A percentile compares a stretch with the other conserved stretches of the same genome.
Evolutionary conservation across 2,329 filamentous ascomycete species (phyloP).

Genomic region (Hypoxylon sp.): DNA sequence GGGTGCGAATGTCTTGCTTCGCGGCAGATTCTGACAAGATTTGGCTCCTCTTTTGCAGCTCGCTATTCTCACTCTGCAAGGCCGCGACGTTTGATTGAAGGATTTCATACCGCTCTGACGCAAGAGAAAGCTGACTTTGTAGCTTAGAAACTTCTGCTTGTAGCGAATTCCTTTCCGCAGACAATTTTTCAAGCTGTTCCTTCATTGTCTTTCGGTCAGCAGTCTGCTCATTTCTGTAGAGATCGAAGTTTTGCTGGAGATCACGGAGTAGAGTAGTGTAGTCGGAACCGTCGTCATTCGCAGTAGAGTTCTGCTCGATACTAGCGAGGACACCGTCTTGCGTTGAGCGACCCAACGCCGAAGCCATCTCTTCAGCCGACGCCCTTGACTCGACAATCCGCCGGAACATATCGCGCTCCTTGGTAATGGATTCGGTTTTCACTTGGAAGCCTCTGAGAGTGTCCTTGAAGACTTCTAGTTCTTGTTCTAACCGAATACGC

Average conservation of each 20-base stretch:
- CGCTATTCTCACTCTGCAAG: constrained; percentile 84
- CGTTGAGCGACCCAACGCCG: constrained; percentile 78
- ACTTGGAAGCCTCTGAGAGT: constrained; percentile 85
- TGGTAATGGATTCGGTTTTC: constrained; percentile 91
- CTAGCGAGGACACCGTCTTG: constrained; percentile 70
- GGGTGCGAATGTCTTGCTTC: constrained; percentile 89
- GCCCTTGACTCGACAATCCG: constrained; percentile 85
- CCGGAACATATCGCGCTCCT: constrained; percentile 97
- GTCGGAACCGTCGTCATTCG: constrained; percentile 70
- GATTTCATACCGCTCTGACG: constrained; percentile 88
- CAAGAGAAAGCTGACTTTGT: constrained; percentile 83
- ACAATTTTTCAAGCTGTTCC: constrained; percentile 84
- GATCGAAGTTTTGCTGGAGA: constrained; percentile 89
- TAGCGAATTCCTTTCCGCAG: constrained; percentile 83
- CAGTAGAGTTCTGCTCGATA: constrained; percentile 68
- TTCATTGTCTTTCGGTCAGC: constrained; percentile 86
- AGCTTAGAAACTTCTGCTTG: constrained; percentile 85
- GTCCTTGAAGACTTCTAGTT: constrained; percentile 82
- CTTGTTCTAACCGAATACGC: constrained; percentile 77
- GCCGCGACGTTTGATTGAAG: constrained; percentile 88
- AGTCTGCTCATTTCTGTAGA: constrained; percentile 86
- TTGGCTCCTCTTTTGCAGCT: constrained; percentile 86
- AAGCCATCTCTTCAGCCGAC: constrained; percentile 71
- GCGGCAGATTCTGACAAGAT: constrained; percentile 83
- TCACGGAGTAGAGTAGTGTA: constrained; percentile 85